A percentile compares a stretch with the other conserved stretches of the same genome.
These are phyloP conservation scores for Pythium brassicae DNA, from an alignment of 352 stramenopile genomes.

Conservation along the genomic window DNA sequence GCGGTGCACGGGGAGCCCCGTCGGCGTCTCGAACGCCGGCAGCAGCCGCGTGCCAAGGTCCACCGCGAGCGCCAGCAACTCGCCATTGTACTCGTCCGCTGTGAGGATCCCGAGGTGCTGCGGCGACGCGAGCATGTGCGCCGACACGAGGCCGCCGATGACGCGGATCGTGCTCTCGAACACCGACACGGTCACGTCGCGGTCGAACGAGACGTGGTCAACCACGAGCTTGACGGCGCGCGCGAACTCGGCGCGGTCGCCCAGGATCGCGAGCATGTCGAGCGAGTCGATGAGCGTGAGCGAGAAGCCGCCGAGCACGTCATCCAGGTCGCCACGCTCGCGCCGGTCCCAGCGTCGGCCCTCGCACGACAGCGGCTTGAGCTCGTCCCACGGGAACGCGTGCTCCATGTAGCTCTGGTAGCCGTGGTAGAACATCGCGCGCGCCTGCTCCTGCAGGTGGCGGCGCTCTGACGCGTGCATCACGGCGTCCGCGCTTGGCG, in stretches of 20 bases:
- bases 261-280: constrained; percentile 85
- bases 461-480: constrained; percentile 71
- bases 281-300: constrained; percentile 87
- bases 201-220: constrained; percentile 69
- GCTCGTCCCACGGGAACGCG: constrained; percentile 84
- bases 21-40: constrained; percentile 95
- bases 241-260: constrained; percentile 76
- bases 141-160: constrained; percentile 88
- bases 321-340: constrained; percentile 82
- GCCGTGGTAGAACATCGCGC: constrained; percentile 88
- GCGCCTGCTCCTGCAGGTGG: constrained; percentile 68
- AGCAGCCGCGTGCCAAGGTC: constrained; percentile 96
- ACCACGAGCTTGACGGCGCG: constrained; percentile 61
- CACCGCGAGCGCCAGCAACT: constrained; percentile 91
- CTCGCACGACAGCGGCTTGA: constrained; percentile 80
- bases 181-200: constrained; percentile 88
- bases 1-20: constrained; percentile 93
- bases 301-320: constrained; percentile 77
- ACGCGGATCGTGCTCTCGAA: constrained; percentile 94
- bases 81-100: constrained; percentile 84
- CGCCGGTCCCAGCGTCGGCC: constrained; percentile 73
- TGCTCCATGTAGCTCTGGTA: constrained; percentile 86
- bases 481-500: constrained; percentile 7
- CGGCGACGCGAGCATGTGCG: constrained; percentile 81
- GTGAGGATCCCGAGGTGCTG: constrained; percentile 51